Evolutionary conservation across 2,329 filamentous ascomycete genomes (phyloP), one percentile per base, ranked within the genome.

Genomic region (Dactylonectria estremocensis): DNA sequence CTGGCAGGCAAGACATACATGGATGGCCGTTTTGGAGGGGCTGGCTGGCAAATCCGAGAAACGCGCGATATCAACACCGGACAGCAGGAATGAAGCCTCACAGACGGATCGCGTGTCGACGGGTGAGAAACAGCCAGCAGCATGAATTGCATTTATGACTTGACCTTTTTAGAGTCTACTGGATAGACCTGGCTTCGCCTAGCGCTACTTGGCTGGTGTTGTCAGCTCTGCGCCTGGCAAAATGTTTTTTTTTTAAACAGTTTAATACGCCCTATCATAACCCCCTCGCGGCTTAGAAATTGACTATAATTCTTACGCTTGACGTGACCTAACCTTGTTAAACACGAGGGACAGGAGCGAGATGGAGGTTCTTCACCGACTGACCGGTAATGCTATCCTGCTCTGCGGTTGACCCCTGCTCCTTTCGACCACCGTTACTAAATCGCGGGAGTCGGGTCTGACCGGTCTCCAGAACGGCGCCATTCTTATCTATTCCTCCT

Each of bases 1-100:
- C 43, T 46, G 43, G 43, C n/a, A 46, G 43, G 43, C 43, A 46
- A 46, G 43, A 46, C 43, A 46, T 46, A 46, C 43, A 46, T 46
- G 43, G 43, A 46, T 46, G 43, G 43, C 43, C 43, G 43, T 46
- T 46, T 2, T 46, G 43, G 20, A 46, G 43, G 43, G 43, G 43
- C n/a, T 20, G 43, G 43, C 43, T 46, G 43, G 43, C 43, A 46
- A 46, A 46, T 22, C 43, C n/a, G 43, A 46, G 43, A 46, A 46
- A 46, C 43, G 43, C 43, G 43, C 43, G 43, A 22, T 46, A 46
- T 46, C 43, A 46, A 20, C 43, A 46, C 43, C 43, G 43, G 43
- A 46, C 43, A 46, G 43, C 43, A 46, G 43, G 43, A 46, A 20
- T 46, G 43, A 46, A 46, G 43, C n/a, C 18, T 46, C 43, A 22